phyloP scores from a whole-genome alignment of 345 rosid species.

The Heritiera littoralis region DNA sequence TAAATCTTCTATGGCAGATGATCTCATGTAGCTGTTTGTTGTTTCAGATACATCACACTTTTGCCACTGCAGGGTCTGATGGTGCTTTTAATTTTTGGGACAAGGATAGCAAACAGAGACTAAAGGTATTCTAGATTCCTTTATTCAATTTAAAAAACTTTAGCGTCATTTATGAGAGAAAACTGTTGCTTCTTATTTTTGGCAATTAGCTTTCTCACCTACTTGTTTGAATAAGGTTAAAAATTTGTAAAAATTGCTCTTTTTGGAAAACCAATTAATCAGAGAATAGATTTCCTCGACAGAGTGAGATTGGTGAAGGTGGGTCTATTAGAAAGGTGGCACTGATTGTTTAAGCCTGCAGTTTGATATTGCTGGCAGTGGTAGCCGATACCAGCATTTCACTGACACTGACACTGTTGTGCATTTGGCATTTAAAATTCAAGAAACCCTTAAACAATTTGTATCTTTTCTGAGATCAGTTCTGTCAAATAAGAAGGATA shows the following conservation, averaged over 20 bases:
- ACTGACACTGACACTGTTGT: neutral
- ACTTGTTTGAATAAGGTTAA: neutral
- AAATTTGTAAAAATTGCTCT: neutral
- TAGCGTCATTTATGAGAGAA: neutral
- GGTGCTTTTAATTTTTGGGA: slow-evolving; percentile 99
- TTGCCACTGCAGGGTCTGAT: slow-evolving; percentile 98
- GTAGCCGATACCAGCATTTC: neutral
- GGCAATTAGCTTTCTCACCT: neutral
- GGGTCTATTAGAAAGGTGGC: neutral
- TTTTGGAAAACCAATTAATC: neutral
- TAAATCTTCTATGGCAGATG: neutral
- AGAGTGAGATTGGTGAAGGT: neutral
- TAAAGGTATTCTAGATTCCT: slow-evolving; percentile 60
- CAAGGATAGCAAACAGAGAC: slow-evolving; percentile 97
- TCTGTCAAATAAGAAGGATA: neutral
- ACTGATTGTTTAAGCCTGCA: neutral
- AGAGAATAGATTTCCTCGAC: neutral
- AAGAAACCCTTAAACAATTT: neutral
- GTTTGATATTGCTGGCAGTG: neutral
- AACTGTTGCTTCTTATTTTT: neutral
- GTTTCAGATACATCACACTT: slow-evolving; percentile 83
- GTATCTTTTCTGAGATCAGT: neutral
- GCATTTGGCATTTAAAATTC: neutral
- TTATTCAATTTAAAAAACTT: neutral
- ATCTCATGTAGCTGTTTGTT: slow-evolving; percentile 22